phyloP scores from a whole-genome alignment of 306 rosid species.

The Prunus armeniaca region DNA sequence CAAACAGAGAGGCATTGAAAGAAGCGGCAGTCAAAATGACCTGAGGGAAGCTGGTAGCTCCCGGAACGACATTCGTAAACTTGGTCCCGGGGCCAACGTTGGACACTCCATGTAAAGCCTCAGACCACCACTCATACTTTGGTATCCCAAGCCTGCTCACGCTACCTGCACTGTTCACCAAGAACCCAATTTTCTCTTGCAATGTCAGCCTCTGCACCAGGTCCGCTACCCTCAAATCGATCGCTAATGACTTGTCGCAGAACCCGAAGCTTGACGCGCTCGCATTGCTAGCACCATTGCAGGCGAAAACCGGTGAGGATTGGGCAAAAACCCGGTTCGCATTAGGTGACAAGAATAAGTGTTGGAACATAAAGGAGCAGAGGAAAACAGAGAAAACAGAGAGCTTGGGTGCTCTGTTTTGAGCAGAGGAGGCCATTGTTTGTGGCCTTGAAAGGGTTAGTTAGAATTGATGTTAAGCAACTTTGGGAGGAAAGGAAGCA shows the following conservation, averaged over 20 bases:
- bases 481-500: not conserved
- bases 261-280: conserved; percentile 45
- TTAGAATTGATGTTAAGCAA: not conserved
- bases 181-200: conserved; percentile 69
- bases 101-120: conserved; percentile 94
- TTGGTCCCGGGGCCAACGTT: conserved; percentile 73
- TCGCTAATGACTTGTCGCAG: conserved; percentile 52
- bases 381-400: conserved; percentile 57
- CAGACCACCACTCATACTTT: conserved; percentile 94
- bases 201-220: conserved; percentile 73
- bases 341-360: not conserved
- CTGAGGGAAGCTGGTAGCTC: conserved; percentile 92
- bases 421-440: conserved; percentile 36
- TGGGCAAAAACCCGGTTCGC: not conserved
- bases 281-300: conserved; percentile 44
- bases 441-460: conserved; percentile 3
- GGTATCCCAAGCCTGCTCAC: conserved; percentile 89
- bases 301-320: conserved; percentile 41
- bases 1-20: conserved; percentile 77
- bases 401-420: conserved; percentile 56
- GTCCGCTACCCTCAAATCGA: conserved; percentile 57
- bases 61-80: conserved; percentile 67
- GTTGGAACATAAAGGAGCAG: conserved; percentile 21
- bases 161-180: conserved; percentile 50
- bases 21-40: conserved; percentile 90